Base-by-base conservation (phyloP, 345 rosid genomes). In the Citrus reticulata region DNA sequence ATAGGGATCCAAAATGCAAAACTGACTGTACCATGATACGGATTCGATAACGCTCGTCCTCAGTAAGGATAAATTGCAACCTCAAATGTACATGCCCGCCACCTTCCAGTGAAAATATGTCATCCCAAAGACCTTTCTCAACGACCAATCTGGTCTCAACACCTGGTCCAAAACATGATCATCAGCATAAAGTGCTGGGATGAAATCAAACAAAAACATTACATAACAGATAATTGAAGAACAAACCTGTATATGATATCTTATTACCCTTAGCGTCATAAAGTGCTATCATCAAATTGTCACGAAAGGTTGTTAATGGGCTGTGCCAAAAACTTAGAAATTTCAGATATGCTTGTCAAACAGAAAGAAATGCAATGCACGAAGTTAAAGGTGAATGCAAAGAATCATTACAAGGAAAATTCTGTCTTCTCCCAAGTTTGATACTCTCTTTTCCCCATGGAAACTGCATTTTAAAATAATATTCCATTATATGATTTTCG, bases 391-490 rank as follows among this genome's bases (percentile, higher is more conserved):
- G 11, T 1, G 13, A 34, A 65, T 40, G 27, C 32, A 60, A 42
- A 42, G 81, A 77, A 76, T 69, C 77, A 75, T 87, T 92, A 93
- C 99, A 95, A 93, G 78, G 86, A 90, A 84, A 93, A 88, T 70
- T 95, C 99, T 49, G 90, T 96, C 66, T 85, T 87, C 75, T 85
- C 90, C 74, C 73, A 78, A 51, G 90, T 88, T 79, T 67, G 87
- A 83, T 89, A 88, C 87, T 91, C 94, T 79, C 75, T 88, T 76
- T 86, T 93, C 70, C 98, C 99, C 93, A 92, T 83, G 77, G 94
- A 87, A 80, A 93, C 99, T 95, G 93, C 84, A 81, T 81, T 63
- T 27, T 14, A 24, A 66, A 57, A 65, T 17, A 65, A 32, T 7
- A 65, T 46, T 11, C 32, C 22, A 19, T 54, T 60, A 10, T 25